A percentile compares a stretch with the other conserved stretches of the same genome.
Conservation (phyloP, 1,284 basidiomycete genomes). For the Papiliotrema terrestris region DNA sequence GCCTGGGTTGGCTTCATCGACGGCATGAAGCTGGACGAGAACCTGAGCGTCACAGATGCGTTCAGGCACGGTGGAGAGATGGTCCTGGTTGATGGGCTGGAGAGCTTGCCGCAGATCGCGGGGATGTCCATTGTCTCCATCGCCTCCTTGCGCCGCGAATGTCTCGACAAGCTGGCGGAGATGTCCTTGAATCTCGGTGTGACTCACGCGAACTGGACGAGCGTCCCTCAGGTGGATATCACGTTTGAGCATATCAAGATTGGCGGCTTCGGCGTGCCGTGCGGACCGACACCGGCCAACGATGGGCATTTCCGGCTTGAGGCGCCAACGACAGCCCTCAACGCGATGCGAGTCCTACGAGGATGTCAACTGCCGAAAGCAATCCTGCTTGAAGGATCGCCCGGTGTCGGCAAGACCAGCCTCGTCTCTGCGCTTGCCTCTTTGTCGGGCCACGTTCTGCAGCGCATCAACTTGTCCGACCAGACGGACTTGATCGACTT, state of each 20-base stretch:
- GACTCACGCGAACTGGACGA: background rate
- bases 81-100: conserved; percentile 79
- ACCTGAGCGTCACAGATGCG: conserved; percentile 55
- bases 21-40: conserved; percentile 51
- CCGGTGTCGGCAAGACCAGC: conserved; percentile 99
- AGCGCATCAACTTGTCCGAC: conserved; percentile 97
- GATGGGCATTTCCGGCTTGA: conserved; percentile 67
- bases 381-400: conserved; percentile 93
- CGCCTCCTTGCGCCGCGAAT: conserved; percentile 35
- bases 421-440: conserved; percentile 84
- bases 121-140: conserved; percentile 40
- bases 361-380: conserved; percentile 89
- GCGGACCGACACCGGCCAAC: conserved; percentile 54
- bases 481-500: conserved; percentile 97
- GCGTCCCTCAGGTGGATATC: conserved; percentile 16
- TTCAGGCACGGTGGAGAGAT: conserved; percentile 86
- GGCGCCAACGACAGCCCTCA: conserved; percentile 83
- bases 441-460: conserved; percentile 71
- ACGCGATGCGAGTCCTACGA: conserved; percentile 83
- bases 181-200: conserved; percentile 18
- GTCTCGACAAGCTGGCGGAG: conserved; percentile 29
- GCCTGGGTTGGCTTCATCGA: conserved; percentile 92
- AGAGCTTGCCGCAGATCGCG: conserved; percentile 65
- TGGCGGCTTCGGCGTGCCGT: conserved; percentile 70
- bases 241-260: conserved; percentile 55